Conservation (phyloP, 495 filamentous ascomycete genomes). For the Tricharina praecox region DNA sequence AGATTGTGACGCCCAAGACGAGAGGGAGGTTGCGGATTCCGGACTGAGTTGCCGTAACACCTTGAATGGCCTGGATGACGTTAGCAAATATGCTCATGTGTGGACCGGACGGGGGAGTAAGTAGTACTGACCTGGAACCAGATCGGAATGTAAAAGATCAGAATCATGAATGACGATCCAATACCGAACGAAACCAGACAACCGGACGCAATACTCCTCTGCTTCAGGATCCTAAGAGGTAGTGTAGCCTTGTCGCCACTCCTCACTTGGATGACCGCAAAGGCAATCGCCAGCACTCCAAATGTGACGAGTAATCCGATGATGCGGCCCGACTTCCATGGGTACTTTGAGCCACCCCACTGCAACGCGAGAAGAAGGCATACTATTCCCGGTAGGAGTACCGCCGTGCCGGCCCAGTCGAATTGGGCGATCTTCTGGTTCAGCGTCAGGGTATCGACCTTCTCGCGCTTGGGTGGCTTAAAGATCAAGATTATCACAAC, state of each 20-base stretch:
- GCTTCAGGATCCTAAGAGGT: slow-evolving; percentile 51
- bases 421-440: slow-evolving; percentile 39
- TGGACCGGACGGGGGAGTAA: background rate
- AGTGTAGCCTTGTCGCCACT: slow-evolving; percentile 59
- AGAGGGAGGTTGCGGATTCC: slow-evolving; percentile 66
- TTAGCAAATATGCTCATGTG: too few species aligned
- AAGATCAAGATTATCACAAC: slow-evolving; percentile 42
- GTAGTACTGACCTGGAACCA: slow-evolving; percentile 50
- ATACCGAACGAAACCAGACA: slow-evolving; percentile 39
- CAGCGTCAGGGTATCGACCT: slow-evolving; percentile 27
- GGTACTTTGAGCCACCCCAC: slow-evolving; percentile 62
- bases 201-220: slow-evolving; percentile 47
- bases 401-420: slow-evolving; percentile 46
- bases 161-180: slow-evolving; percentile 49
- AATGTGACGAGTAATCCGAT: slow-evolving; percentile 57
- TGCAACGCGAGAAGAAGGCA: slow-evolving; percentile 63
- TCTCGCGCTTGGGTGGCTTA: slow-evolving; percentile 32
- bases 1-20: slow-evolving; percentile 45
- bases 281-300: slow-evolving; percentile 44
- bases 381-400: slow-evolving; percentile 58
- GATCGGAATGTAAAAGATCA: slow-evolving; percentile 59
- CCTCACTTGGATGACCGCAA: slow-evolving; percentile 47
- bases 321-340: slow-evolving; percentile 49
- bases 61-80: slow-evolving; percentile 41
- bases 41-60: slow-evolving; percentile 45